These are phyloP conservation scores for Micromonas pusilla DNA, from an alignment of 139 green algal genomes.

Conservation along the genomic window DNA sequence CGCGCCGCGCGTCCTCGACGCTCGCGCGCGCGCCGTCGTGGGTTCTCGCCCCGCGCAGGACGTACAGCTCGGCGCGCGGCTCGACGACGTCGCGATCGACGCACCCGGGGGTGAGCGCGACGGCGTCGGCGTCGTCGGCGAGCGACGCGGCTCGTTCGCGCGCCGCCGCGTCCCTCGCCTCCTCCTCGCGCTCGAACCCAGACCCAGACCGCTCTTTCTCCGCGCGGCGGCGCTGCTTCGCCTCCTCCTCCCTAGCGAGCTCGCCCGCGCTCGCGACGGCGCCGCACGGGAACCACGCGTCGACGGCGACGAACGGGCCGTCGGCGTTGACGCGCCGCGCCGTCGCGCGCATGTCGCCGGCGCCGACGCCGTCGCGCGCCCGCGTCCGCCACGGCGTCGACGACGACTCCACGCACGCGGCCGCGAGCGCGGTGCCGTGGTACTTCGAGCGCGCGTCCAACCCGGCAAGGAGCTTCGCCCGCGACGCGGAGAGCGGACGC, in stretches of 20 bases:
- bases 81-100: too few relatives aligned
- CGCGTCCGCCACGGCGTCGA: constrained; percentile 14
- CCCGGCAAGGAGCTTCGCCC: neutral
- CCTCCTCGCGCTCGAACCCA: too few relatives aligned
- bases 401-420: neutral
- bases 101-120: too few relatives aligned
- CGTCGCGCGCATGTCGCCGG: neutral
- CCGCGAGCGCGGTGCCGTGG: neutral
- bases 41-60: neutral
- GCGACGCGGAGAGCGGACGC: neutral
- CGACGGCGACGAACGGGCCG: neutral
- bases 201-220: too few relatives aligned
- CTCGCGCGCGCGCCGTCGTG: neutral
- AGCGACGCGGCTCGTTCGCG: too few relatives aligned
- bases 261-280: neutral
- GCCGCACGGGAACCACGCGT: neutral
- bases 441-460: neutral
- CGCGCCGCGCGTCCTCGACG: too few relatives aligned
- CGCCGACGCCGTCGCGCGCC: neutral
- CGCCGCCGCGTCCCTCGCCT: too few relatives aligned
- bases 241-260: neutral
- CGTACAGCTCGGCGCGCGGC: too few relatives aligned
- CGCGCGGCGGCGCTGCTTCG: too few relatives aligned
- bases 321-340: too few relatives aligned
- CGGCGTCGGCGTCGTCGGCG: too few relatives aligned